Evolutionary conservation across 164 flowering plant genomes (phyloP), one percentile per base, ranked within the genome.

Genomic region (Chimonanthus salicifolius): DNA sequence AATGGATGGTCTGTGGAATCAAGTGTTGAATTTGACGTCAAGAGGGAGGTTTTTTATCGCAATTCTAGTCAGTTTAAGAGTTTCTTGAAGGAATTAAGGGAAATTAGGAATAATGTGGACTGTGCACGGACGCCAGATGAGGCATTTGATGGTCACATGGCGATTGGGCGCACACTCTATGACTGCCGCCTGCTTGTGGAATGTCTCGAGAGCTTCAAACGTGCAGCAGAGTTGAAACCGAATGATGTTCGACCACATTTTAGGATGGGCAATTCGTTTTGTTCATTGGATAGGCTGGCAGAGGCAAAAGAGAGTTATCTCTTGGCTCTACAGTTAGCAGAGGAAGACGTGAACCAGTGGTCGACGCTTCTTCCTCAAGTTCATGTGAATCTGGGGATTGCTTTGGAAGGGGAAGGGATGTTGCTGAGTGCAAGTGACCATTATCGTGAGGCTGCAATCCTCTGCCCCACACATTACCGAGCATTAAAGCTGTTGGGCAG

Each of bases 401-500:
- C 65, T 11, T 18, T 77, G 47, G 79, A 77, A 62, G 79, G 75
- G 10, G 79, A 77, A 50, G 79, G 79, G 4, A 64, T 77, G 75
- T 10, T 72, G 49, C 64, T 72, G 6, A 44, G 71, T 45, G 75
- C 79, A 6, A 60, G 75, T n/a, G 79, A 77, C 54, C 79, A 77
- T 69, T 77, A 77, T 51, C 67, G 75, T 10, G 79, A 77, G 72
- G 79, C 79, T n/a, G 75, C 72, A 0, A 77, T 72, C 13, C 72
- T 77, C 49, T 77, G 75, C 72, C 79, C 79, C 7, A 72, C 79
- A 4, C 79, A 77, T 72, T 77, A 60, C 33, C 68, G 79, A 9
- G 79, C 79, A 33, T 50, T 77, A 72, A 77, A 77, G 75, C 79
- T 67, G 7, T 46, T 77, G 67, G 79, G 79, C 7, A 77, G 79